A percentile compares a stretch with the other conserved stretches of the same genome.
Conservation (phyloP, 2,329 filamentous ascomycete species). For the Fusarium piperis region DNA sequence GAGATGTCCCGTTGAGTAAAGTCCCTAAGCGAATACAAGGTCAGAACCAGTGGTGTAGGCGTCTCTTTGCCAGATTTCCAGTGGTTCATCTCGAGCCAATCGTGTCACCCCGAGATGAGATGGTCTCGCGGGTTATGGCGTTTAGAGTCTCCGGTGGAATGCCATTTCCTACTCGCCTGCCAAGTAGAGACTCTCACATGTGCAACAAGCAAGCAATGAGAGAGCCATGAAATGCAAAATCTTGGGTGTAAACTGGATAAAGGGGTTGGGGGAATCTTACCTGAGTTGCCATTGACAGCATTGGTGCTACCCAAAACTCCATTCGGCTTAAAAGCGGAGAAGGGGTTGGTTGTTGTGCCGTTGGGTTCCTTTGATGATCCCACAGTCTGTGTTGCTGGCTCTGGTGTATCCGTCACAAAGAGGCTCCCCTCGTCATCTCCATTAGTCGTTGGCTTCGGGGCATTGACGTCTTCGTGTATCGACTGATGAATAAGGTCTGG, state of each 20-base stretch:
- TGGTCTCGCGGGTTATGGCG: slow-evolving; percentile 31
- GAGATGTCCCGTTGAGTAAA: slow-evolving; percentile 33
- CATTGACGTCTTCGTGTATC: slow-evolving; percentile 54
- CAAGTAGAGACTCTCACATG: slow-evolving; percentile 19
- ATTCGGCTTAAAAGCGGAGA: slow-evolving; percentile 19
- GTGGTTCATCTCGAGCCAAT: slow-evolving; percentile 42
- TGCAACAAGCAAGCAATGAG: slow-evolving; percentile 8
- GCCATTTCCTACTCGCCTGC: slow-evolving; percentile 35
- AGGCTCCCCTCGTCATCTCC: slow-evolving; percentile 41
- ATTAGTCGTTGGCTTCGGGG: slow-evolving; percentile 17
- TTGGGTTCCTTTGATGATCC: slow-evolving; percentile 10
- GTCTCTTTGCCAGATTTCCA: slow-evolving; percentile 42
- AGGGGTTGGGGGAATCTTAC: slow-evolving; percentile 34
- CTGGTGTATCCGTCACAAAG: slow-evolving; percentile 39
- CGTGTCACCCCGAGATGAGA: slow-evolving; percentile 24
- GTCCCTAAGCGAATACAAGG: slow-evolving; percentile 43
- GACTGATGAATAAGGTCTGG: slow-evolving; percentile 66
- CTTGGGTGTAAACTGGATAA: slow-evolving; percentile 36
- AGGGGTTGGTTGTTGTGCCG: slow-evolving; percentile 15
- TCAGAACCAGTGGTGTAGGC: slow-evolving; percentile 43
- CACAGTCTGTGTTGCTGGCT: slow-evolving; percentile 1
- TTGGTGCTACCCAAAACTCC: slow-evolving; percentile 11
- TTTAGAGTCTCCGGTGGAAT: slow-evolving; percentile 42
- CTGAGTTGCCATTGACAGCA: slow-evolving; percentile 29
- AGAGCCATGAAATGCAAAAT: slow-evolving; percentile 36